These are phyloP conservation scores for Paramecium caudatum DNA, from an alignment of 73 alveolate genomes.

Conservation along the genomic window DNA sequence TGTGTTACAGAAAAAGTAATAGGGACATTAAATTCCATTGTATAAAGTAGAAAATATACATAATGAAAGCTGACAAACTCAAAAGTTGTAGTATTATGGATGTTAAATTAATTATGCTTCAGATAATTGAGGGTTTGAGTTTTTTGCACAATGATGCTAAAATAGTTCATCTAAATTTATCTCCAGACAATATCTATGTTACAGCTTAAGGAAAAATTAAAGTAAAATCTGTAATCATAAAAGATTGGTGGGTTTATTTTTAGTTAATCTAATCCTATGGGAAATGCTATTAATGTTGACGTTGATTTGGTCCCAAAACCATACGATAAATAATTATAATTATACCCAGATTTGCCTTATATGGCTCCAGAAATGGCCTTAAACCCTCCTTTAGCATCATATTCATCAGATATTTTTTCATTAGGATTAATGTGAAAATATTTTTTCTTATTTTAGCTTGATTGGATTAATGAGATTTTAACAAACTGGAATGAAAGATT, in stretches of 20 bases:
- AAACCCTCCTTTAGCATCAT: slow-evolving; percentile 19
- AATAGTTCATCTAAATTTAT: slow-evolving; percentile 87
- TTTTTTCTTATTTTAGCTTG: background rate
- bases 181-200: slow-evolving; percentile 93
- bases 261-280: slow-evolving; percentile 6
- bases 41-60: background rate
- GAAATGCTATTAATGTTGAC: background rate
- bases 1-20: slow-evolving; percentile 54
- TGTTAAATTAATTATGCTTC: slow-evolving; percentile 89
- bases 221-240: slow-evolving; percentile 74
- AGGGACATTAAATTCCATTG: slow-evolving; percentile 10
- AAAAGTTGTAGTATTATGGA: slow-evolving; percentile 85
- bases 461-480: background rate
- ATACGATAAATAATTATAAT: background rate
- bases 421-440: slow-evolving; percentile 29
- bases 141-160: slow-evolving; percentile 96
- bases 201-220: slow-evolving; percentile 91
- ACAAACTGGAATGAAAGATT: slow-evolving; percentile 36
- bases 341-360: slow-evolving; percentile 12
- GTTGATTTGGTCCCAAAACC: slow-evolving; percentile 15
- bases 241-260: slow-evolving; percentile 36
- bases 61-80: slow-evolving; percentile 8
- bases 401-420: slow-evolving; percentile 39
- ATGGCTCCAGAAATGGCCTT: slow-evolving; percentile 45
- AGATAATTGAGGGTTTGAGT: slow-evolving; percentile 90